phyloP scores from a whole-genome alignment of 805 yeast genomes.

The Lipomyces spencermartinsiae region DNA sequence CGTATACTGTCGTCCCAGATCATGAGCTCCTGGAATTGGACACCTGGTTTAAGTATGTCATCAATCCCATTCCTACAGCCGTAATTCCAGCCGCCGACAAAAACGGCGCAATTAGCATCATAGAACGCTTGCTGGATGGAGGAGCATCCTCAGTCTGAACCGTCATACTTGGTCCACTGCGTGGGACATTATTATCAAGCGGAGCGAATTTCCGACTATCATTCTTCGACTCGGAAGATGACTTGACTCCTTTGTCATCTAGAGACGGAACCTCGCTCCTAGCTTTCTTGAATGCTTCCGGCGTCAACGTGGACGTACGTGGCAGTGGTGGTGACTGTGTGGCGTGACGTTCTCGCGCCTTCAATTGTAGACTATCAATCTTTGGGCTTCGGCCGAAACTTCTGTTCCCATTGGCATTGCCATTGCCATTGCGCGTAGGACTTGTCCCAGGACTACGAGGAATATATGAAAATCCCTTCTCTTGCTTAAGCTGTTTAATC shows the following conservation, averaged over 20 bases:
- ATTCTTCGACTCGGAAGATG: neutral
- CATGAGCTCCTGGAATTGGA: neutral
- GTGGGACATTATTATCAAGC: conserved; percentile 1
- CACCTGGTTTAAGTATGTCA: conserved; percentile 24
- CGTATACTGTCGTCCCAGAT: neutral
- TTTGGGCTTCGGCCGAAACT: neutral
- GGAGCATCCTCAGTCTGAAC: neutral
- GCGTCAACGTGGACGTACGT: conserved; percentile 21
- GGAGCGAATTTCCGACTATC: neutral
- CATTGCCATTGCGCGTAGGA: conserved; percentile 10
- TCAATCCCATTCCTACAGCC: conserved; percentile 32
- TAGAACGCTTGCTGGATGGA: neutral
- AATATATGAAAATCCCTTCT: conserved; percentile 11
- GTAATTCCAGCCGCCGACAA: conserved; percentile 34
- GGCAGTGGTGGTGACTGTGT: conserved; percentile 8
- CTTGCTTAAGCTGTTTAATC: conserved; percentile 15
- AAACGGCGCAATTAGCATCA: conserved; percentile 20
- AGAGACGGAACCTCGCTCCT: conserved; percentile 1
- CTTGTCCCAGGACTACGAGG: conserved; percentile 8
- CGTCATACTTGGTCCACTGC: neutral
- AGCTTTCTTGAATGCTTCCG: conserved; percentile 25
- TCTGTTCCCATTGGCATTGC: neutral
- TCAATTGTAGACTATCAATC: neutral
- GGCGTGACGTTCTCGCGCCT: neutral
- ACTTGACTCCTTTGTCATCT: neutral